Percentiles rank a stretch among this genome's conserved stretches.
phyloP scores from a whole-genome alignment of 2,329 filamentous ascomycete genomes.

The Corniculantispora saksenae region DNA sequence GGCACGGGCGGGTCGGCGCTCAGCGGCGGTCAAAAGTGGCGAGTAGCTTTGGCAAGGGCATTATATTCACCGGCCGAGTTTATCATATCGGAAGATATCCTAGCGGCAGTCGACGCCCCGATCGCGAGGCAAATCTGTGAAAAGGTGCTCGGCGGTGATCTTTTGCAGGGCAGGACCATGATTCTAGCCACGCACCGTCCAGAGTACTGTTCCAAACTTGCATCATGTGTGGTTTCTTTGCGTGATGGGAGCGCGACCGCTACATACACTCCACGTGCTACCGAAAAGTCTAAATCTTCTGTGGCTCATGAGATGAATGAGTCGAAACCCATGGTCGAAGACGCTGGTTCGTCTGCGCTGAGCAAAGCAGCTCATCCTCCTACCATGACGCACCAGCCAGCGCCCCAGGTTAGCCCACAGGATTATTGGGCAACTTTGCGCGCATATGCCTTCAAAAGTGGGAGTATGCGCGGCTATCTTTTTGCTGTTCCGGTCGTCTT shows the following conservation, averaged over 20 bases:
- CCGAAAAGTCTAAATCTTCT: too few species aligned
- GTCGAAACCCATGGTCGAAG: neutral
- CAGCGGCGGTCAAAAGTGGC: constrained; percentile 74
- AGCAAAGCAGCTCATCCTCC: neutral
- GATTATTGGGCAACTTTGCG: neutral
- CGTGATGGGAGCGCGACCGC: constrained; percentile 9
- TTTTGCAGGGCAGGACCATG: constrained; percentile 18
- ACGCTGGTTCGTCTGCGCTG: neutral
- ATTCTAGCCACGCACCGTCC: constrained; percentile 23
- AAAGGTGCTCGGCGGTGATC: constrained; percentile 7
- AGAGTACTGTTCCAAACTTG: constrained; percentile 13
- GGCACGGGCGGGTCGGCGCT: constrained; percentile 76
- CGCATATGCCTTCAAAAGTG: neutral
- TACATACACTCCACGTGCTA: neutral
- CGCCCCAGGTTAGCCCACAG: neutral
- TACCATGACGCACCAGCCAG: neutral
- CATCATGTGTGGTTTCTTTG: constrained; percentile 10
- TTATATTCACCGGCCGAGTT: constrained; percentile 71
- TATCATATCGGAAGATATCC: constrained; percentile 72
- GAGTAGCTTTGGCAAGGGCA: constrained; percentile 71
- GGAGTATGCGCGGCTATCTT: neutral
- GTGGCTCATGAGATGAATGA: too few species aligned
- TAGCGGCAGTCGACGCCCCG: constrained; percentile 72
- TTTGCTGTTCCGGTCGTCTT: constrained; percentile 1
- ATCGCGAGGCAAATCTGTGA: constrained; percentile 15